These are phyloP conservation scores for Platanus orientalis DNA, from an alignment of 164 flowering plant species.

Conservation along the genomic window DNA sequence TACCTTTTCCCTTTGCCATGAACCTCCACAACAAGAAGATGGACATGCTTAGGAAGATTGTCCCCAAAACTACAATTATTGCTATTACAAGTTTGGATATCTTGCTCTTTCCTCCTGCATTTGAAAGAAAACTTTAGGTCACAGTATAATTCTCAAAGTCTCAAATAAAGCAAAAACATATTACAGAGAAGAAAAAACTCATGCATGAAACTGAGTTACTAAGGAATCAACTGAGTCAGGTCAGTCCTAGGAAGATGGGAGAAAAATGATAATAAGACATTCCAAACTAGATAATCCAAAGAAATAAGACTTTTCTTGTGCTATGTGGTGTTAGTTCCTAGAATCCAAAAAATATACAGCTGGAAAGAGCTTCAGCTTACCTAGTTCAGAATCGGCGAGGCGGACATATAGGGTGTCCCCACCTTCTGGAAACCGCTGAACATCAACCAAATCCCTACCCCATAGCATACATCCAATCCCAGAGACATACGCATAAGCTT, in stretches of 20 bases:
- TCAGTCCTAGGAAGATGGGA: background rate
- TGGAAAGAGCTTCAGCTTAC: constrained; percentile 20
- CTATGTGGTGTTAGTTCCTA: too few species aligned
- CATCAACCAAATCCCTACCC: constrained; percentile 5
- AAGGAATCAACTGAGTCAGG: too few species aligned
- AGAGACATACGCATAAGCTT: constrained; percentile 3
- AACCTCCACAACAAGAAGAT: constrained; percentile 36
- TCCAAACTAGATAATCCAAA: too few species aligned
- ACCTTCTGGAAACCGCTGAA: background rate
- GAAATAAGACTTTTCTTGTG: too few species aligned
- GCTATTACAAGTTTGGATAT: constrained; percentile 19
- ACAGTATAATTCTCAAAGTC: background rate
- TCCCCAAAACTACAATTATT: constrained; percentile 19
- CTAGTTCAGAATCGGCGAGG: constrained; percentile 47
- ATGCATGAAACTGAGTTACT: too few species aligned
- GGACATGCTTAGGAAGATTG: constrained; percentile 10
- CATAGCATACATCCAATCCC: constrained; percentile 9
- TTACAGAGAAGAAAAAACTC: background rate
- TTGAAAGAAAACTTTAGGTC: background rate
- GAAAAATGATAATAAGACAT: background rate
- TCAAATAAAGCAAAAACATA: background rate
- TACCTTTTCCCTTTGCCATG: constrained; percentile 34
- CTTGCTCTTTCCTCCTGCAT: constrained; percentile 18
- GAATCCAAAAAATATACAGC: too few species aligned
- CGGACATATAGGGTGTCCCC: constrained; percentile 1